Evolutionary conservation across 2,329 filamentous ascomycete species (phyloP), one percentile per base, ranked within the genome.

Genomic region (Sarocladium strictum): DNA sequence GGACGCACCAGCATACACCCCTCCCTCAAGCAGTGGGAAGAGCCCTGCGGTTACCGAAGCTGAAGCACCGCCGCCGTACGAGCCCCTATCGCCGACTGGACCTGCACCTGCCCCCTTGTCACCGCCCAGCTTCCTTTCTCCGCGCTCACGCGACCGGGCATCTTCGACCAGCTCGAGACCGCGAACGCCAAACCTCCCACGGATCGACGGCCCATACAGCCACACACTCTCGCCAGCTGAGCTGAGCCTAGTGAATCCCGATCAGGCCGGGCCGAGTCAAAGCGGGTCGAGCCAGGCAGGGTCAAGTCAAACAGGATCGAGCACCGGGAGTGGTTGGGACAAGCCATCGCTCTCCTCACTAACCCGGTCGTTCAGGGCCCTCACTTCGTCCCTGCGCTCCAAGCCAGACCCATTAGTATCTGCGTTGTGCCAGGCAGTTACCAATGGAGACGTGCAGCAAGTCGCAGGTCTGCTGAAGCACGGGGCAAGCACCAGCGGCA

Each of bases 331-430:
- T 35, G 27, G 7, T 5, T 51, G 47, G 47, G 47, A 51, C 11
- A 51, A 14, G 32, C 19, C 19, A 12, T 41, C 49, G 23, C 27
- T 67, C 23, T 65, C 65, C 1, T 67, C 67, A 0, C 23, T 72
- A 23, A 64, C 65, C 2, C 62, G 65, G 21, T 66, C 67, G 0
- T 67, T 71, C 59, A 70, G 67, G 19, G 69, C 68, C 11, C 63
- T 71, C 55, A 68, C 69, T 0, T 58, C 65, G 6, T 58, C 58
- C 7, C 57, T 72, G 4, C 59, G 62, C 23, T 32, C 67, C 0
- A 70, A 69, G n/a, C 68, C 70, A 0, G 69, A 71, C 14, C 70
- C 69, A 1, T 56, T 72, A 3, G 69, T 69, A 1, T 65, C 67
- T 0, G 68, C 69, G 1, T 64, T 71, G 17, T 72, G 69, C 15